Evolutionary conservation across 805 yeast species (phyloP).

Genomic region (Kuraishia capsulata): DNA sequence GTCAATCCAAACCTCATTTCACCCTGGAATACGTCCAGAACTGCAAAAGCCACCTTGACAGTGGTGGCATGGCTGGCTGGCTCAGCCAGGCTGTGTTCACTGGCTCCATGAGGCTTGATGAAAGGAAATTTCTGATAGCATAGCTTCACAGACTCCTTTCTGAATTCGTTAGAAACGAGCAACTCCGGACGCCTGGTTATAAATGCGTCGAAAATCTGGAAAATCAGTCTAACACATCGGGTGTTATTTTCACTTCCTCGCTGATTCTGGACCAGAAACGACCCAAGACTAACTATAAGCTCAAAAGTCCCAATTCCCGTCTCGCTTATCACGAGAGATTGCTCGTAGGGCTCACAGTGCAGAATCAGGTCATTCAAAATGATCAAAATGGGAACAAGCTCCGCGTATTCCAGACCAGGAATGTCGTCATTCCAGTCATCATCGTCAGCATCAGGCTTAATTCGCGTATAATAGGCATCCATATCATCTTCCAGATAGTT

Average conservation of each 20-base stretch:
- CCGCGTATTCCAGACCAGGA: no score
- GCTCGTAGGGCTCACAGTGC: neutral
- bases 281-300: neutral
- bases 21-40: neutral
- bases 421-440: neutral
- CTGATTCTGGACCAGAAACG: neutral
- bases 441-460: neutral
- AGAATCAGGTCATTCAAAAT: neutral
- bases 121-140: neutral
- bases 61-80: no score
- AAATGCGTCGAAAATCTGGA: neutral
- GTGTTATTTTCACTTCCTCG: neutral
- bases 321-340: neutral
- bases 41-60: neutral
- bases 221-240: neutral
- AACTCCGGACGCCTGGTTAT: neutral
- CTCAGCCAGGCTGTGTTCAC: neutral
- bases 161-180: neutral
- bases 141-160: neutral
- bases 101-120: neutral
- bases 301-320: neutral
- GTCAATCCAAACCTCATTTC: neutral
- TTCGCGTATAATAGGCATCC: neutral
- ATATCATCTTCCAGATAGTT: neutral
- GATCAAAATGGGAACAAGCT: no score